These are phyloP conservation scores for Pyrenochaeta sp. DNA, from an alignment of 2,329 filamentous ascomycete species.

Conservation along the genomic window DNA sequence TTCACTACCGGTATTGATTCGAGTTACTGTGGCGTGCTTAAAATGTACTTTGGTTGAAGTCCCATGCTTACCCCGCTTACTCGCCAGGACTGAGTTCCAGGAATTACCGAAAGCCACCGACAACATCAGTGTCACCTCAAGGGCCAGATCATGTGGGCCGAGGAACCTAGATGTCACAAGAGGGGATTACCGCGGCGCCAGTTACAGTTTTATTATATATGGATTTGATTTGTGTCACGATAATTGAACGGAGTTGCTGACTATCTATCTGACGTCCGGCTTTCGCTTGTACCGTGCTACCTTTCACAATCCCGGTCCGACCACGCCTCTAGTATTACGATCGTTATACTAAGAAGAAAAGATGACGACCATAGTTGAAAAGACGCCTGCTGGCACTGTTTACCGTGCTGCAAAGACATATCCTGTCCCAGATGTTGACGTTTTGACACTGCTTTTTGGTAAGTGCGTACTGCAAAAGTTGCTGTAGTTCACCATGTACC, in stretches of 20 bases:
- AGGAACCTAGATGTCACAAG: slow-evolving; percentile 7
- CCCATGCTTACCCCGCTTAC: slow-evolving; percentile 32
- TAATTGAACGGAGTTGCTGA: slow-evolving; percentile 1
- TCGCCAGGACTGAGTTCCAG: slow-evolving; percentile 25
- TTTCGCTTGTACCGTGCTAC: background rate
- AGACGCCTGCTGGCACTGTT: slow-evolving; percentile 37
- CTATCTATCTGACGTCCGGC: background rate
- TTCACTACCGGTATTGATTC: background rate
- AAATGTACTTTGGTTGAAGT: slow-evolving; percentile 5
- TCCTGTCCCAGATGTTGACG: slow-evolving; percentile 48
- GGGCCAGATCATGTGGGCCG: slow-evolving; percentile 13
- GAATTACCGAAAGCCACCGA: slow-evolving; percentile 29
- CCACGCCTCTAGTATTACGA: background rate
- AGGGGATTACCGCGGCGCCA: slow-evolving; percentile 9
- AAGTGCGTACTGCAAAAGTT: slow-evolving; percentile 2
- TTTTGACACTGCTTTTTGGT: slow-evolving; percentile 55
- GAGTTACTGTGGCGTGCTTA: slow-evolving; percentile 1
- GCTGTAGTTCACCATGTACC: background rate
- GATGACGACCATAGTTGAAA: slow-evolving; percentile 47
- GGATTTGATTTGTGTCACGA: background rate
- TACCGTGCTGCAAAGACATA: slow-evolving; percentile 45
- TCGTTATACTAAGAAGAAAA: background rate
- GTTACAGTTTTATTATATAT: background rate
- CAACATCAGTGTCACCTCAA: slow-evolving; percentile 1
- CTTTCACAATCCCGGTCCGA: background rate